A percentile compares a stretch with the other conserved stretches of the same genome.
Evolutionary conservation across 208 protist species (phyloP).

Genomic region (Lotmaria passim): DNA sequence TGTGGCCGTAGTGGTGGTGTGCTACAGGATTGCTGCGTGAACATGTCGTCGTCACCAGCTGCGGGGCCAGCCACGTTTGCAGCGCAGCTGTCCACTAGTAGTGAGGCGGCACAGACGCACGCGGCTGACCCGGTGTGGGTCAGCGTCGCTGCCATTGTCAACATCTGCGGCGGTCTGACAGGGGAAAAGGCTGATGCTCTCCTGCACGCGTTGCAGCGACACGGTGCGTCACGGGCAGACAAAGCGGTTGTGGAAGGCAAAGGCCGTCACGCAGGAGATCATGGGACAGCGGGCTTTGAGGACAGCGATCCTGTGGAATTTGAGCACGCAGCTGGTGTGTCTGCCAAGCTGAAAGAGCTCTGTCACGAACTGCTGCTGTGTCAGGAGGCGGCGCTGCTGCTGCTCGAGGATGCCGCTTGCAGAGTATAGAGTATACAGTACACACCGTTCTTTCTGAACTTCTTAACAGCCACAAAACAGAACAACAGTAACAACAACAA

Average conservation of each 20-base stretch:
- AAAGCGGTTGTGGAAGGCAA: neutral
- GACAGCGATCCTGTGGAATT: conserved; percentile 17
- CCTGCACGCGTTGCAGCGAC: conserved; percentile 14
- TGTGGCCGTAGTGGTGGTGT: too few species aligned
- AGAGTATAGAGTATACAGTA: neutral
- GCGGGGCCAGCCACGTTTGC: too few species aligned
- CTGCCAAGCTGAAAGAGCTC: conserved; percentile 21
- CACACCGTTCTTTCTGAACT: neutral
- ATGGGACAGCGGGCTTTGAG: neutral
- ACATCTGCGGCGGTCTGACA: conserved; percentile 24
- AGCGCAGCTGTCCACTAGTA: too few species aligned
- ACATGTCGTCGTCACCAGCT: too few species aligned
- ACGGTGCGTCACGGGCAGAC: conserved; percentile 9
- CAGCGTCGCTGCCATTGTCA: conserved; percentile 13
- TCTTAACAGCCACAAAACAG: too few species aligned
- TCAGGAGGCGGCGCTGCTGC: conserved; percentile 22
- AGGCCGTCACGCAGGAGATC: too few species aligned
- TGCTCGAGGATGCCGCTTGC: conserved; percentile 20
- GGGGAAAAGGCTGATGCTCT: conserved; percentile 1
- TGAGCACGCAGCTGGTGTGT: conserved; percentile 12
- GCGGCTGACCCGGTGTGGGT: neutral
- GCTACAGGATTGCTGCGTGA: too few species aligned
- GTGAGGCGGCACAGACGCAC: too few species aligned
- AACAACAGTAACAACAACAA: neutral
- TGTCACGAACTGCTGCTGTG: conserved; percentile 19